Evolutionary conservation across 352 stramenopile genomes (phyloP).

Genomic region (Phytophthora boehmeriae): DNA sequence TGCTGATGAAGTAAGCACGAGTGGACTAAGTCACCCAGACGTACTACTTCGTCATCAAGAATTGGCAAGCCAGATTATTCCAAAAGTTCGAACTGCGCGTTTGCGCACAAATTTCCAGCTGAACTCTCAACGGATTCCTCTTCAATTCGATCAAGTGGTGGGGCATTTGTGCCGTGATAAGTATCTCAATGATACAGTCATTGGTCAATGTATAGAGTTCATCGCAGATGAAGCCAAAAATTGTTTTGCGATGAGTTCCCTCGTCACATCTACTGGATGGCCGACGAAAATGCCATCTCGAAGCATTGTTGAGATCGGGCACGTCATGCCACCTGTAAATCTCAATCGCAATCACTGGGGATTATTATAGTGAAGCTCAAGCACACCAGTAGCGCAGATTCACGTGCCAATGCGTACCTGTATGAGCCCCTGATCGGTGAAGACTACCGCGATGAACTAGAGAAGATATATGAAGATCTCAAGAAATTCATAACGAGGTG

Average conservation of each 20-base stretch:
- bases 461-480: background rate
- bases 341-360: constrained; percentile 15
- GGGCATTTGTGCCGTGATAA: constrained; percentile 2
- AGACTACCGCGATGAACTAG: constrained; percentile 7
- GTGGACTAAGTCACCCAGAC: background rate
- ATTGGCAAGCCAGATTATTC: constrained; percentile 9
- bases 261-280: background rate
- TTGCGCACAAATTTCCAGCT: constrained; percentile 1
- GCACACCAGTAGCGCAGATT: background rate
- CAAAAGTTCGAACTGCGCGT: constrained; percentile 5
- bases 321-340: constrained; percentile 7
- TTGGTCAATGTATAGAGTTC: constrained; percentile 7
- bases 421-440: constrained; percentile 12
- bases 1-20: background rate
- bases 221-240: background rate
- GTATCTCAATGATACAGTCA: constrained; percentile 10
- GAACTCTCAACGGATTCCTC: background rate
- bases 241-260: constrained; percentile 1
- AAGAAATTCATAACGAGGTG: background rate
- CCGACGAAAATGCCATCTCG: background rate
- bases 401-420: constrained; percentile 6
- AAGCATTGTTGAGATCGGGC: background rate
- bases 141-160: constrained; percentile 12
- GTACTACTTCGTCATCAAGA: background rate
- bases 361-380: constrained; percentile 4